phyloP scores from a whole-genome alignment of 345 rosid species.

The Eucalyptus cloeziana region DNA sequence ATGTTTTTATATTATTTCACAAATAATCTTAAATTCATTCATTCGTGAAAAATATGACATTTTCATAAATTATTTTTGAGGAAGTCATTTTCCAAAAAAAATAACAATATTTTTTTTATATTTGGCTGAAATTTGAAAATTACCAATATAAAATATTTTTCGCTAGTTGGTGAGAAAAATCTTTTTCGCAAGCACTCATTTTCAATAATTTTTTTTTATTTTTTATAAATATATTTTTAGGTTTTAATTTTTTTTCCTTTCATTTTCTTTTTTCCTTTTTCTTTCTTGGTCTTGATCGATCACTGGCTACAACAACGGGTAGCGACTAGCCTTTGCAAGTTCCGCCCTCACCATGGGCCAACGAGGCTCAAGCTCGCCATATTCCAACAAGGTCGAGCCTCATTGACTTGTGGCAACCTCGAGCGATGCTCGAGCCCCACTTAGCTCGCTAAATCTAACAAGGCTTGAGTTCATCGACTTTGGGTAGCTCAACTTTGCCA shows the following conservation, averaged over 20 bases:
- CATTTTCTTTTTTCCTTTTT: rapidly evolving
- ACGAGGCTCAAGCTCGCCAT: rapidly evolving
- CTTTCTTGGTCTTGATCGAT: rapidly evolving
- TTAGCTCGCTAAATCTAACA: no score
- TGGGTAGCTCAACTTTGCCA: no score
- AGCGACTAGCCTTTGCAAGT: no score
- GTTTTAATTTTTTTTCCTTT: no score
- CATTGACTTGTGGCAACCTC: no score
- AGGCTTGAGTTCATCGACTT: rapidly evolving
- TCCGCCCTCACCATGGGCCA: rapidly evolving
- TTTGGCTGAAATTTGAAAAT: rapidly evolving
- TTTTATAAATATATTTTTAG: rapidly evolving
- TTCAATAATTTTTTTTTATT: no score
- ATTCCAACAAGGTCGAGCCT: no score
- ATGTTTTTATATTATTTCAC: background rate
- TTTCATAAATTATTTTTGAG: no score
- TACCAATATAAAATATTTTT: rapidly evolving
- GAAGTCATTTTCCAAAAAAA: rapidly evolving
- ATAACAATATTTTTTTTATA: no score
- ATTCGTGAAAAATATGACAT: rapidly evolving
- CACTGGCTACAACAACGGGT: rapidly evolving
- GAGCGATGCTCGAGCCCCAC: rapidly evolving
- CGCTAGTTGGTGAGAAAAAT: rapidly evolving
- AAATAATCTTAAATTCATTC: rapidly evolving
- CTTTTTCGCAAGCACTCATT: rapidly evolving